Evolutionary conservation across 1,139 yeast genomes (phyloP).

Genomic region (Yamadazyma taylorii): DNA sequence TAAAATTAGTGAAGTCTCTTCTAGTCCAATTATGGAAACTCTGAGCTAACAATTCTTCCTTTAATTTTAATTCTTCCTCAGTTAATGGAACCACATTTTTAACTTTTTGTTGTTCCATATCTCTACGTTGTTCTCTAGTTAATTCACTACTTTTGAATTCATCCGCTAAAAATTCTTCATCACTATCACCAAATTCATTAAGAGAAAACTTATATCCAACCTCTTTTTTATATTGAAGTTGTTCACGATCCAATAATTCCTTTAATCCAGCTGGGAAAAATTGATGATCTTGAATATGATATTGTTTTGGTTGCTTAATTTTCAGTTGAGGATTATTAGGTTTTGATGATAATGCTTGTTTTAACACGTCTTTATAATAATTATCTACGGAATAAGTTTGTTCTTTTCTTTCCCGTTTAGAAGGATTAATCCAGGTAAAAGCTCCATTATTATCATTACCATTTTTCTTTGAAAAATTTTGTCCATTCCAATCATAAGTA

Average conservation of each 20-base stretch:
- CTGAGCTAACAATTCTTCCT: constrained; percentile 57
- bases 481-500: constrained; percentile 97
- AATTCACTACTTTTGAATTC: constrained; percentile 37
- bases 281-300: constrained; percentile 83
- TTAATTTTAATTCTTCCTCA: constrained; percentile 67
- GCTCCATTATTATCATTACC: constrained; percentile 38
- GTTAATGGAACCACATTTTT: constrained; percentile 72
- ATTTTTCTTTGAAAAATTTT: constrained; percentile 75
- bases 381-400: constrained; percentile 85
- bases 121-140: constrained; percentile 45
- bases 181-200: constrained; percentile 53
- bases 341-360: constrained; percentile 20
- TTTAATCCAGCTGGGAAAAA: constrained; percentile 71
- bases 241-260: constrained; percentile 74
- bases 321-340: constrained; percentile 32
- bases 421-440: constrained; percentile 79
- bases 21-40: constrained; percentile 84
- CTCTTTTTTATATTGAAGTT: constrained; percentile 69
- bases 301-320: constrained; percentile 68
- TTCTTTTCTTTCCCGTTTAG: constrained; percentile 88
- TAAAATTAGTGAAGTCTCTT: constrained; percentile 83
- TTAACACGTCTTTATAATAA: constrained; percentile 79
- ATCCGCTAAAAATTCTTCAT: constrained; percentile 57
- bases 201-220: constrained; percentile 68
- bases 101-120: constrained; percentile 61